phyloP scores from a whole-genome alignment of 805 yeast genomes.

The Lachancea thermotolerans region DNA sequence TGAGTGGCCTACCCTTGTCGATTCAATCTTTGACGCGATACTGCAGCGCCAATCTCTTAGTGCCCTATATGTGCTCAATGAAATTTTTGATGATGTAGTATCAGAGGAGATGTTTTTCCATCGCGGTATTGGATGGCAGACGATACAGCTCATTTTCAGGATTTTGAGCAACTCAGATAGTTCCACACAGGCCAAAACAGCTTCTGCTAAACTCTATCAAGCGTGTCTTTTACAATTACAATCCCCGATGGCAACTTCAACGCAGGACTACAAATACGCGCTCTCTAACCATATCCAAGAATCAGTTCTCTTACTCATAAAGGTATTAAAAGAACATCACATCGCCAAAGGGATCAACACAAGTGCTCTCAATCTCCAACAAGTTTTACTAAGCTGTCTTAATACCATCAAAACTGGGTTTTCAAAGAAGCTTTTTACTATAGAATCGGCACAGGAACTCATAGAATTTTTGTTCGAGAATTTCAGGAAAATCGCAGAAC shows the following conservation, averaged over 20 bases:
- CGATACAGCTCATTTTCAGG: slow-evolving; percentile 44
- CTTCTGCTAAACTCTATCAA: slow-evolving; percentile 46
- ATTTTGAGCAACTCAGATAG: slow-evolving; percentile 31
- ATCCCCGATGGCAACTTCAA: slow-evolving; percentile 10
- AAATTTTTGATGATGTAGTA: slow-evolving; percentile 78
- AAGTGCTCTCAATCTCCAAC: slow-evolving; percentile 9
- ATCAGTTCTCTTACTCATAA: slow-evolving; percentile 12
- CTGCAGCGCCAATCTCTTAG: slow-evolving; percentile 36
- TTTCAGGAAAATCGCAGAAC: neutral
- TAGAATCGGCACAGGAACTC: neutral
- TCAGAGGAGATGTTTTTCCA: slow-evolving; percentile 83
- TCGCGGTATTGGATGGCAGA: slow-evolving; percentile 54
- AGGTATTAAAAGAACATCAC: slow-evolving; percentile 8
- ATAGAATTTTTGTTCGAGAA: neutral
- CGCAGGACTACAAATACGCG: slow-evolving; percentile 16
- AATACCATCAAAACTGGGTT: slow-evolving; percentile 6
- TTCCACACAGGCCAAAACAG: slow-evolving; percentile 36
- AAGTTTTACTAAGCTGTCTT: slow-evolving; percentile 14
- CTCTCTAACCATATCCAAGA: slow-evolving; percentile 15
- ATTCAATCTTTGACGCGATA: slow-evolving; percentile 39
- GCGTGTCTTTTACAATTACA: slow-evolving; percentile 46
- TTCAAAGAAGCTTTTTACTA: slow-evolving; percentile 1
- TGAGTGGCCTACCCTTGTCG: slow-evolving; percentile 79
- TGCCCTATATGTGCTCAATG: slow-evolving; percentile 56
- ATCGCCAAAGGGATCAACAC: neutral